Base-by-base conservation (phyloP, 1,139 yeast species). In the Lodderomyces oxycetoniae region DNA sequence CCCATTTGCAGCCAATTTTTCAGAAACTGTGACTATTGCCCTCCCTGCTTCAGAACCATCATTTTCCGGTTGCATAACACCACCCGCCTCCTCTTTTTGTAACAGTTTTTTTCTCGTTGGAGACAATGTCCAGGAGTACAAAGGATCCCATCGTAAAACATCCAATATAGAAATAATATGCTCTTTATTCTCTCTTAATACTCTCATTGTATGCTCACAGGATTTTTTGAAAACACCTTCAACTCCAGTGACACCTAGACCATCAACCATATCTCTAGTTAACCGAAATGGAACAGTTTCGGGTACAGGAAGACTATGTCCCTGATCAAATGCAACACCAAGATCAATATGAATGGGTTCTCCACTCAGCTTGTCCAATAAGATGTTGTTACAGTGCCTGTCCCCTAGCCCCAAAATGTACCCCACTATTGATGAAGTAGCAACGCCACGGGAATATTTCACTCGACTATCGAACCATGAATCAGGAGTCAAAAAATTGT, bases 261-360 rank as follows among this genome's bases (percentile, higher is more conserved):
- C 99, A 60, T 89, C 96, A 3, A 89, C 85, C 14, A 91, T 65
- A 54, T 93, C 98, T 41, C 96, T 61, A 0, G 97, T 87, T 27
- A 93, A 62, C 44, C 99, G 62, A 53, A 93, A 93, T 1, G 99
- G 98, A 2, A 93, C 95, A 0, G 85, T 73, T 49, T 93, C 99
- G 0, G 99, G 98, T 12, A 89, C 74, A 0, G 93, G 83, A 30
- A 93, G 63, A 11, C 79, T 58, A 47, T 76, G 80, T 0, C 98
- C 98, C 50, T 83, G 89, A 52, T 93, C 98, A 61, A 93, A 93
- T 0, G 97, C 94, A 36, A 91, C 91, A 0, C 98, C 99, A 23
- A 93, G 63, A 55, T 93, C 99, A 48, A 93, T 93, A 55, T 93
- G 98, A 19, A 93, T 79, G 0, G 96, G 95, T 46, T 89, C 96